These are phyloP conservation scores for Globisporangium viniferum DNA, from an alignment of 352 stramenopile genomes.

Conservation along the genomic window DNA sequence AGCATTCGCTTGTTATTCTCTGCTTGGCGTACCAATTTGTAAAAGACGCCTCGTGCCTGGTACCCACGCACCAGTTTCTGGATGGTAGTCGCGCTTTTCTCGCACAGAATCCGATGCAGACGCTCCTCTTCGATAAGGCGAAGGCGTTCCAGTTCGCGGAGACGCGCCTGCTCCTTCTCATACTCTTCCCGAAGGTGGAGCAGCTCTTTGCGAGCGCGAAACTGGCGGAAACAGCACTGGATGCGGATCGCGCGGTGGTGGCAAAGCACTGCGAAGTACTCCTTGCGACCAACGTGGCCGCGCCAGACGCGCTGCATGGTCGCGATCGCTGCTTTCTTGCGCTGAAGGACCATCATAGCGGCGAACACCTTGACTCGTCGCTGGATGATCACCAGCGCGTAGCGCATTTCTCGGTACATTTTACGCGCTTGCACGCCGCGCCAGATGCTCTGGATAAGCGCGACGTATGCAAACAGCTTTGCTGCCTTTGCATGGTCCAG, in stretches of 20 bases:
- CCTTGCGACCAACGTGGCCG: constrained; percentile 32
- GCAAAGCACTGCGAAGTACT: constrained; percentile 31
- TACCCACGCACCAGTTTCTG: constrained; percentile 45
- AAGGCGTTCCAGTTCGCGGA: constrained; percentile 25
- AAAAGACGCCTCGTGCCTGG: constrained; percentile 39
- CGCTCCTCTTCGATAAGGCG: constrained; percentile 19
- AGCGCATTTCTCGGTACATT: constrained; percentile 29
- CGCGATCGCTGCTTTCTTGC: constrained; percentile 15
- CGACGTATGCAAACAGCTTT: constrained; percentile 63
- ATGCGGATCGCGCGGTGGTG: constrained; percentile 41
- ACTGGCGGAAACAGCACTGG: constrained; percentile 46
- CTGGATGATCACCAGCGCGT: constrained; percentile 46
- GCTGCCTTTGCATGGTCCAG: constrained; percentile 61
- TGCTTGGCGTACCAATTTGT: constrained; percentile 32
- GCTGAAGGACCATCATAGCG: constrained; percentile 29
- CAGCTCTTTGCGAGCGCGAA: constrained; percentile 36
- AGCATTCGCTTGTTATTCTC: constrained; percentile 32
- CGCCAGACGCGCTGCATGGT: constrained; percentile 36
- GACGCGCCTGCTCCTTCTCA: constrained; percentile 28
- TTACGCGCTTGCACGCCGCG: constrained; percentile 39
- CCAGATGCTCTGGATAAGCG: constrained; percentile 64
- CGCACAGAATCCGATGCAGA: constrained; percentile 14
- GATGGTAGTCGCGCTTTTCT: constrained; percentile 42
- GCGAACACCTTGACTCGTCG: constrained; percentile 49
- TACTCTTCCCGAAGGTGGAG: constrained; percentile 24